phyloP scores from a whole-genome alignment of 345 rosid genomes.

The Adansonia digitata region DNA sequence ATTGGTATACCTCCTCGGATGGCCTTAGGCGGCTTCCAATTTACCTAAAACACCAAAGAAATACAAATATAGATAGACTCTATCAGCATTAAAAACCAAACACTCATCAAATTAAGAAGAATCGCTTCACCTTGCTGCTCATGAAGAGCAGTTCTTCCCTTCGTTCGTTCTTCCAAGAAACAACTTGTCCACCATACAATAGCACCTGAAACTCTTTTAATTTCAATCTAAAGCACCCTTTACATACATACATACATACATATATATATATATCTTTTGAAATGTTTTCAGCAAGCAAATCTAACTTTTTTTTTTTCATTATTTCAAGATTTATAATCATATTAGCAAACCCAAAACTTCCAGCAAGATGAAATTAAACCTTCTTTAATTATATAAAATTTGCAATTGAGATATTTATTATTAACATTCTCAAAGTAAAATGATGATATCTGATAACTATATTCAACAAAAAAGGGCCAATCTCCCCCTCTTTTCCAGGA shows the following conservation, averaged over 20 bases:
- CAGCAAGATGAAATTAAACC: neutral
- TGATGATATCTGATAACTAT: no score
- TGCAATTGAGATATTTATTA: neutral
- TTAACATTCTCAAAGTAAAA: no score
- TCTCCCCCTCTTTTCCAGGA: neutral
- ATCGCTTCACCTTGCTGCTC: conserved; percentile 67
- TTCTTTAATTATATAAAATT: neutral
- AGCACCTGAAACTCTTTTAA: conserved; percentile 66
- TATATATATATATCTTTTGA: neutral
- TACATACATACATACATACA: neutral
- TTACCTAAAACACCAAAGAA: conserved; percentile 42
- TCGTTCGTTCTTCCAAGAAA: conserved; percentile 92
- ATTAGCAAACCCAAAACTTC: neutral
- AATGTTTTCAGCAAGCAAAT: neutral
- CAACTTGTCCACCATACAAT: conserved; percentile 79
- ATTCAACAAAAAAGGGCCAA: neutral
- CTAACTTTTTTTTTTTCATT: neutral
- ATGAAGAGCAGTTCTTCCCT: conserved; percentile 76
- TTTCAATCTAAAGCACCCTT: conserved; percentile 2
- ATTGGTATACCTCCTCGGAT: conserved; percentile 82
- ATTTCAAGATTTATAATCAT: neutral
- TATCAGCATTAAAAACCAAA: neutral
- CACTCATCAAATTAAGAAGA: neutral
- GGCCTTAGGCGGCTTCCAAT: conserved; percentile 64
- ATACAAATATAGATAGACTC: neutral